Percentiles rank a stretch among this genome's conserved stretches.
Conservation (phyloP, 306 rosid genomes). For the Corylus heterophylla region DNA sequence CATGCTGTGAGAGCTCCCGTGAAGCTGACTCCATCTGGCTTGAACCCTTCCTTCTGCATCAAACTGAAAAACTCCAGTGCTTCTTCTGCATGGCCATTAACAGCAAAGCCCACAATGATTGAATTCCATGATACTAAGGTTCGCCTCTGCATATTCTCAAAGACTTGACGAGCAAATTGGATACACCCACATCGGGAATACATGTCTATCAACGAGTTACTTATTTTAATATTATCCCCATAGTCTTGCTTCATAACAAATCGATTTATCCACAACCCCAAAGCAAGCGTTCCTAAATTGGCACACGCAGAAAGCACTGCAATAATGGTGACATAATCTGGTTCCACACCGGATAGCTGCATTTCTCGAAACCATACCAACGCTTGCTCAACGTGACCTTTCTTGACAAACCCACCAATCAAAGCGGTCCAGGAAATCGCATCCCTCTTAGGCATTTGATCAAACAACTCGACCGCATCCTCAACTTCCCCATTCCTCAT, state of each 20-base stretch:
- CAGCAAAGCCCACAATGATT: conserved; percentile 76
- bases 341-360: conserved; percentile 64
- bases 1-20: conserved; percentile 88
- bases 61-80: conserved; percentile 54
- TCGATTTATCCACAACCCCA: conserved; percentile 75
- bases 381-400: conserved; percentile 56
- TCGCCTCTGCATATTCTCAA: conserved; percentile 48
- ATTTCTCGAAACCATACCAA: conserved; percentile 68
- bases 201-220: conserved; percentile 78
- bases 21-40: conserved; percentile 75
- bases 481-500: conserved; percentile 58
- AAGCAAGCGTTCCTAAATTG: conserved; percentile 72
- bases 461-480: conserved; percentile 61
- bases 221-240: conserved; percentile 49
- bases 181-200: conserved; percentile 86
- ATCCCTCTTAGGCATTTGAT: conserved; percentile 72
- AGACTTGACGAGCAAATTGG: conserved; percentile 65
- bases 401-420: conserved; percentile 80
- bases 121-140: conserved; percentile 89
- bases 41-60: conserved; percentile 71
- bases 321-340: conserved; percentile 79
- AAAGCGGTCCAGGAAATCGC: conserved; percentile 79
- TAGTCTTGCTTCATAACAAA: conserved; percentile 48
- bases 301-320: conserved; percentile 80
- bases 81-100: conserved; percentile 73